Conservation (phyloP, 257 asterid genomes). For the Solanum paucissectum region DNA sequence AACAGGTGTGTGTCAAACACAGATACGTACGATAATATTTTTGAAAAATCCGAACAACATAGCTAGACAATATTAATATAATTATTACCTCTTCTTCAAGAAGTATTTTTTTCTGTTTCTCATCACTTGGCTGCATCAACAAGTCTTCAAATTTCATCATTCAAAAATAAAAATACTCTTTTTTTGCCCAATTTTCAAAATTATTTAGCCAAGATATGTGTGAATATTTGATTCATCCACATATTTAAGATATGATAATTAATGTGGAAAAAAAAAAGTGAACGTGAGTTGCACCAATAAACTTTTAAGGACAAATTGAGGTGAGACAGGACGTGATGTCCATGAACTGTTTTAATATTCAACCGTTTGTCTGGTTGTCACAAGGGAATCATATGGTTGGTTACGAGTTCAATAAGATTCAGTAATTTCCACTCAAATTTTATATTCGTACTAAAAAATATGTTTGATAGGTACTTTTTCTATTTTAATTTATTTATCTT, state of each 20-base stretch:
- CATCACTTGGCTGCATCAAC: conserved; percentile 65
- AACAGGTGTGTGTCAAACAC: neutral
- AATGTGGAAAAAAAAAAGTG: neutral
- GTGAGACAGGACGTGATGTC: conserved; percentile 13
- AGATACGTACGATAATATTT: neutral
- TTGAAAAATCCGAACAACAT: neutral
- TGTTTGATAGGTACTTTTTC: neutral
- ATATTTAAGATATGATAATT: neutral
- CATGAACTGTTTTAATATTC: conserved; percentile 7
- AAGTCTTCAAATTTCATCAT: conserved; percentile 85
- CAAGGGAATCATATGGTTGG: neutral
- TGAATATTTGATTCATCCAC: neutral
- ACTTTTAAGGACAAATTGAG: neutral
- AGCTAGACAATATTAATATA: neutral
- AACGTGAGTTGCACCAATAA: conserved; percentile 15
- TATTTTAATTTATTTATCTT: neutral
- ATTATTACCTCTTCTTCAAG: conserved; percentile 49
- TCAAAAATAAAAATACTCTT: neutral
- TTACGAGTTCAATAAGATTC: neutral
- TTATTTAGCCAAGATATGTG: neutral
- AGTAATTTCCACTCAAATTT: neutral
- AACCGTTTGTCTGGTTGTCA: neutral
- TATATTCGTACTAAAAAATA: neutral
- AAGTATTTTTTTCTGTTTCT: conserved; percentile 26
- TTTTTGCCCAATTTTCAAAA: neutral